phyloP scores from a whole-genome alignment of 1,284 basidiomycete genomes.

The Leccinum angustisporum region DNA sequence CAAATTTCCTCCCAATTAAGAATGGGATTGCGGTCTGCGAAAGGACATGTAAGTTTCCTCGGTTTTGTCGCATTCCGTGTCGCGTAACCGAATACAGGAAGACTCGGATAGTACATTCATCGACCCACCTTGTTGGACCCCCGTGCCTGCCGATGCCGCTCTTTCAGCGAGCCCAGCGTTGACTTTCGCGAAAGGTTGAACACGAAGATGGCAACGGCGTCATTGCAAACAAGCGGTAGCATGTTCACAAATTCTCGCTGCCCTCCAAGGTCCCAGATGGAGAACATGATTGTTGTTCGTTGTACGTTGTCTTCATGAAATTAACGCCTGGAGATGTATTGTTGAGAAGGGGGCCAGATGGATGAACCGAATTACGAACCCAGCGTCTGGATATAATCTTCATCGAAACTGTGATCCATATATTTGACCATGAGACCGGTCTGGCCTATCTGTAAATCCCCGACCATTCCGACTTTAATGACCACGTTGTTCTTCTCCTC shows the following conservation, averaged over 20 bases:
- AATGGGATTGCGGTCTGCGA: slow-evolving; percentile 90
- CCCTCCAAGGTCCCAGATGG: slow-evolving; percentile 98
- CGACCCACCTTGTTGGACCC: slow-evolving; percentile 92
- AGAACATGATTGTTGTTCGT: slow-evolving; percentile 98
- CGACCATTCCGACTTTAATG: slow-evolving; percentile 98
- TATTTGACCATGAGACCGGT: slow-evolving; percentile 99
- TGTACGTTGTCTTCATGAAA: slow-evolving; percentile 99
- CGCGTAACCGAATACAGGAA: background rate
- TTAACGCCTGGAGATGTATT: slow-evolving; percentile 73
- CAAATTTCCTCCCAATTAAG: slow-evolving; percentile 97
- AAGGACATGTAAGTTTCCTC: slow-evolving; percentile 17
- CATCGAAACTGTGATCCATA: slow-evolving; percentile 94
- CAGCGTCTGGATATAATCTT: slow-evolving; percentile 99
- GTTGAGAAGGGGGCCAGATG: slow-evolving; percentile 14
- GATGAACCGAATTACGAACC: slow-evolving; percentile 48
- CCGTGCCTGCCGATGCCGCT: slow-evolving; percentile 98
- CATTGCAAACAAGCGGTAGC: slow-evolving; percentile 97
- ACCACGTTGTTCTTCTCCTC: slow-evolving; percentile 90
- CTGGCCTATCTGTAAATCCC: slow-evolving; percentile 98
- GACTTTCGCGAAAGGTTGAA: slow-evolving; percentile 97
- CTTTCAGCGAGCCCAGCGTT: slow-evolving; percentile 96
- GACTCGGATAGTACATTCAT: background rate
- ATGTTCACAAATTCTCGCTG: slow-evolving; percentile 99
- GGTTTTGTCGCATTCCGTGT: too few relatives aligned
- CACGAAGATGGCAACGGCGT: slow-evolving; percentile 99